These are phyloP conservation scores for Chlorencoelia australis DNA, from an alignment of 2,329 filamentous ascomycete genomes.

Conservation along the genomic window DNA sequence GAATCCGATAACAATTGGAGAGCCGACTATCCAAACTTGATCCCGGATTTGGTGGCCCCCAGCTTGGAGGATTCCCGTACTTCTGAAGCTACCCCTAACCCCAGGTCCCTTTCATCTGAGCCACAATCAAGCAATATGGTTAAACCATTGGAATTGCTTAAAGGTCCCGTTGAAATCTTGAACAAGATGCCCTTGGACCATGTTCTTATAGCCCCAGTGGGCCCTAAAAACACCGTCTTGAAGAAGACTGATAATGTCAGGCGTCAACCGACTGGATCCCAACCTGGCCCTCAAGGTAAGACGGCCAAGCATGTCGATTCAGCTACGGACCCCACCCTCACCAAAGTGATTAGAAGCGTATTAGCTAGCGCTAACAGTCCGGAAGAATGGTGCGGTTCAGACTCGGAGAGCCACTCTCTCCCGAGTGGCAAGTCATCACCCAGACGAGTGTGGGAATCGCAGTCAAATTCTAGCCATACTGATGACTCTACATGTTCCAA, in stretches of 20 bases:
- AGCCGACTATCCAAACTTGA: slow-evolving; percentile 15
- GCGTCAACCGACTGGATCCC: slow-evolving; percentile 1
- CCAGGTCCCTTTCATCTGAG: slow-evolving; percentile 8
- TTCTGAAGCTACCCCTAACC: slow-evolving; percentile 3
- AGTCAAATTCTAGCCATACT: not conserved
- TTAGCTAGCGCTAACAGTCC: slow-evolving; percentile 12
- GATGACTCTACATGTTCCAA: no score
- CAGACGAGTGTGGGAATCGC: slow-evolving; percentile 3
- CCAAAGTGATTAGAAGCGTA: slow-evolving; percentile 17
- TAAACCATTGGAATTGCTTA: slow-evolving; percentile 18
- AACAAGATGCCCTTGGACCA: slow-evolving; percentile 12
- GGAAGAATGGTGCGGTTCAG: slow-evolving; percentile 5
- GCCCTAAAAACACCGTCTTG: slow-evolving; percentile 7
- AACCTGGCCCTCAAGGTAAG: slow-evolving; percentile 14
- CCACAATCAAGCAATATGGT: slow-evolving; percentile 14
- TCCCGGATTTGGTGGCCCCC: slow-evolving; percentile 12
- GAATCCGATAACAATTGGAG: slow-evolving; percentile 7
- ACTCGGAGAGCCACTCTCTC: slow-evolving; percentile 11
- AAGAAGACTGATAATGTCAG: slow-evolving; percentile 8
- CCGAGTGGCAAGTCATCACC: slow-evolving; percentile 14
- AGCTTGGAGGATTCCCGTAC: slow-evolving; percentile 2
- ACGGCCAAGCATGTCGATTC: slow-evolving; percentile 15
- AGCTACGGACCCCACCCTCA: slow-evolving; percentile 18
- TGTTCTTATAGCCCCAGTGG: slow-evolving; percentile 16
- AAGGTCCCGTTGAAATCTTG: slow-evolving; percentile 6